Base-by-base conservation (phyloP, 371 early-diverging fungal genomes). In the Capillidium heterosporum region DNA sequence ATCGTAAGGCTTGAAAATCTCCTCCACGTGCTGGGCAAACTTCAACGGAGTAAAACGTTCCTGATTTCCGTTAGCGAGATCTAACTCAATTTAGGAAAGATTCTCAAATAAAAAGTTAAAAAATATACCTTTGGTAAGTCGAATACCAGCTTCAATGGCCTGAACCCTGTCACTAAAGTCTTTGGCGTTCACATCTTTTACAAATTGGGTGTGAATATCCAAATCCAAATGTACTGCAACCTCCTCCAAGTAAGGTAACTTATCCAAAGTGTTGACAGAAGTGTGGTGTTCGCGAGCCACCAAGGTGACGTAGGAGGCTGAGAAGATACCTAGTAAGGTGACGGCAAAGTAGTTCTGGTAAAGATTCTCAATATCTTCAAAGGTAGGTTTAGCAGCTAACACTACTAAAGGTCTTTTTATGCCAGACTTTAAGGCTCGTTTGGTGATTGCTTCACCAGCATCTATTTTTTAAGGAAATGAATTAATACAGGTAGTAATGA, bases 21-120 rank as follows among this genome's bases (percentile, higher is more conserved):
- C 67, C 56, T 77, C 59, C 48, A 91, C 71, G 53, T 82, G 80
- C 56, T 79, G 71, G n/a, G 84, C 80, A 60, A 82, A 77, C 29
- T 71, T 71, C 61, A 77, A 73, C 17, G 91, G 89, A 1, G 86
- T 78, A 87, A 89, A 86, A 41, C 87, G 81, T 65, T 90, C 89
- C 19, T 89, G 84, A 65, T 85, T 89, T 43, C 82, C 80, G 49
- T 80, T 79, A 60, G 88, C 87, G 58, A 89, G 78, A 65, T 91
- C 89, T 67, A 68, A 17, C 29, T 27, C 43, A 32, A 28, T 43
- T 0, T 24, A 46, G 4, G 19, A 26, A 56, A 15, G 13, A 47
- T 5, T 21, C 1, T 1, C 19, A 47, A 62, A 27, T 27, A 29
- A 7, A 48, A 27, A 42, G 15, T 1, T 39, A 17, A 50, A n/a